Evolutionary conservation across 202 grass and related monocot species (phyloP).

Genomic region (Tripidium arundinaceum): DNA sequence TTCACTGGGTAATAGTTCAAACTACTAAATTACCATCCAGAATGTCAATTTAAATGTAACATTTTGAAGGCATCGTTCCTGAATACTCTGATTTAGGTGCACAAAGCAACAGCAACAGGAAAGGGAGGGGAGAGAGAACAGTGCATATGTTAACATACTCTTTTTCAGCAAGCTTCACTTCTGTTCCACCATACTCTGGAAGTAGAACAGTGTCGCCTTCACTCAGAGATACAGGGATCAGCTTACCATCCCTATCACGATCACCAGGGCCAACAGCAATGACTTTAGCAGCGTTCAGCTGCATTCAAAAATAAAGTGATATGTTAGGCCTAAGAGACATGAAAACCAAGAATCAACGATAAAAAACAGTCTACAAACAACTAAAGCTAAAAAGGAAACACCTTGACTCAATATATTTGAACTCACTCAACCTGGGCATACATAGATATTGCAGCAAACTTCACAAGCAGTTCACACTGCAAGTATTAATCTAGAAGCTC

Average conservation of each 20-base stretch:
- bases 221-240: conserved; percentile 58
- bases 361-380: not conserved
- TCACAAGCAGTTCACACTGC: not conserved
- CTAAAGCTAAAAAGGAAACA: not conserved
- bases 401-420: not conserved
- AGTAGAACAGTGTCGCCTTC: conserved; percentile 72
- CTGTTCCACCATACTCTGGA: conserved; percentile 67
- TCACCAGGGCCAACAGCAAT: conserved; percentile 65
- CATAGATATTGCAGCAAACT: not conserved
- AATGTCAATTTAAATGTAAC: not conserved
- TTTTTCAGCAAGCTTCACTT: conserved; percentile 83
- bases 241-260: conserved; percentile 60
- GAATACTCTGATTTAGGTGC: not conserved
- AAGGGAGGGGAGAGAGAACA: not conserved
- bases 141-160: conserved; percentile 31
- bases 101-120: not conserved
- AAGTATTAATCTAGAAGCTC: not conserved
- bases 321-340: not conserved
- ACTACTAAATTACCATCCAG: not conserved
- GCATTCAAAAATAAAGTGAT: not conserved
- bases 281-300: conserved; percentile 75
- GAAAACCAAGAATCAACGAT: not conserved
- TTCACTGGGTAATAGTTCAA: not conserved
- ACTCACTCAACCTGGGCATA: not conserved
- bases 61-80: not conserved